A percentile compares a stretch with the other conserved stretches of the same genome.
These are phyloP conservation scores for Diaporthe citrichinensis DNA, from an alignment of 2,329 filamentous ascomycete species.

Conservation along the genomic window DNA sequence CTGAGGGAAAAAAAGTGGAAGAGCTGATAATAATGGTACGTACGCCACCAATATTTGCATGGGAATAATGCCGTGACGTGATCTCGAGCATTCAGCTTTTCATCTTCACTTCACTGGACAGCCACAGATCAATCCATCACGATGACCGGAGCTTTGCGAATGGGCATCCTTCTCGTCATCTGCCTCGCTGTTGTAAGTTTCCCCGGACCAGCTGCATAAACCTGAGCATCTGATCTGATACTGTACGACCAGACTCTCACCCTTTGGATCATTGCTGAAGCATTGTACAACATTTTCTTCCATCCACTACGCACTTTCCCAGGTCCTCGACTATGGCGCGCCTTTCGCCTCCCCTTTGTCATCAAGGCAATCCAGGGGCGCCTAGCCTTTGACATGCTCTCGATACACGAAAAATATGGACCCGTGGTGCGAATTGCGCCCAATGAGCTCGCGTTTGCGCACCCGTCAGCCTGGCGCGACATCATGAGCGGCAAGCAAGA, in stretches of 20 bases:
- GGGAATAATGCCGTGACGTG: not conserved
- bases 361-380: constrained; percentile 30
- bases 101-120: not conserved
- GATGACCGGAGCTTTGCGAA: not conserved
- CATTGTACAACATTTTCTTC: constrained; percentile 33
- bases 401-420: constrained; percentile 54
- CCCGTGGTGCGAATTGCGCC: constrained; percentile 56
- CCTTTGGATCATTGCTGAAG: not conserved
- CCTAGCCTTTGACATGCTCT: constrained; percentile 37
- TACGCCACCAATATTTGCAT: not conserved
- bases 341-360: constrained; percentile 29
- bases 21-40: not conserved
- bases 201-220: not conserved
- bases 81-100: not conserved
- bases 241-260: not conserved
- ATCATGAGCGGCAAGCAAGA: constrained; percentile 45
- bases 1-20: not conserved
- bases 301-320: constrained; percentile 33
- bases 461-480: constrained; percentile 53
- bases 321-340: constrained; percentile 32
- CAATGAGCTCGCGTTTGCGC: constrained; percentile 56
- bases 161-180: not conserved
- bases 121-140: not conserved
- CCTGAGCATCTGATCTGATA: not conserved
- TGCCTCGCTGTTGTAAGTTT: not conserved